Evolutionary conservation across 345 rosid species (phyloP).

Genomic region (Salix caprea): DNA sequence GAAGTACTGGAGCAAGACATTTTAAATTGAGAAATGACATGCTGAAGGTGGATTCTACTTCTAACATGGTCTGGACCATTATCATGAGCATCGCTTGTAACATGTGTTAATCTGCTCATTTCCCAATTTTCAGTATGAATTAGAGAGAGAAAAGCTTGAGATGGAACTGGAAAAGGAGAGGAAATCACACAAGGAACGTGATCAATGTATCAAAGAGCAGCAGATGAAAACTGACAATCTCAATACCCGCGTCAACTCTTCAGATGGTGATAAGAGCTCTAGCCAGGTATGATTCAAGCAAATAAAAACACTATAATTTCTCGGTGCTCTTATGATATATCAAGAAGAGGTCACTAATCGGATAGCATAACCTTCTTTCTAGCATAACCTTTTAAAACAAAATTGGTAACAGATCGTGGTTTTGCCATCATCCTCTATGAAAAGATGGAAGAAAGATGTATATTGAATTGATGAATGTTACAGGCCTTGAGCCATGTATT

Average conservation of each 20-base stretch:
- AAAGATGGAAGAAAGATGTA: too few species aligned
- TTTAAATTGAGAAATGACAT: constrained; percentile 76
- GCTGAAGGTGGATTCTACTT: constrained; percentile 60
- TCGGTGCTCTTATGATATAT: background rate
- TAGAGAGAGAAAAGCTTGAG: constrained; percentile 82
- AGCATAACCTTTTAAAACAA: background rate
- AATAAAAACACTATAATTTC: background rate
- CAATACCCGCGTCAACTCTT: constrained; percentile 36
- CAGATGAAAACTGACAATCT: constrained; percentile 61
- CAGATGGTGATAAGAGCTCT: constrained; percentile 48
- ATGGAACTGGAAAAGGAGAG: constrained; percentile 81
- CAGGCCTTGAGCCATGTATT: too few species aligned
- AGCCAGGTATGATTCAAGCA: constrained; percentile 47
- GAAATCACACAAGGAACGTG: constrained; percentile 65
- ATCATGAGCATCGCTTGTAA: background rate
- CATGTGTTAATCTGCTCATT: constrained; percentile 6
- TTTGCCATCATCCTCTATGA: background rate
- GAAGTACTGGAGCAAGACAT: constrained; percentile 90
- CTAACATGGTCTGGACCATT: constrained; percentile 5
- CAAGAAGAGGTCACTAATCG: background rate
- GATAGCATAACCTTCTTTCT: constrained; percentile 1
- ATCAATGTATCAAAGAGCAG: constrained; percentile 62
- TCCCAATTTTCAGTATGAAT: constrained; percentile 63
- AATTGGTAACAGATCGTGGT: background rate
- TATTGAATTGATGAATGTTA: too few species aligned